These are phyloP conservation scores for button mushroom (Agaricus bisporus) DNA, from an alignment of 768 basidiomycete genomes.

Conservation along the genomic window DNA sequence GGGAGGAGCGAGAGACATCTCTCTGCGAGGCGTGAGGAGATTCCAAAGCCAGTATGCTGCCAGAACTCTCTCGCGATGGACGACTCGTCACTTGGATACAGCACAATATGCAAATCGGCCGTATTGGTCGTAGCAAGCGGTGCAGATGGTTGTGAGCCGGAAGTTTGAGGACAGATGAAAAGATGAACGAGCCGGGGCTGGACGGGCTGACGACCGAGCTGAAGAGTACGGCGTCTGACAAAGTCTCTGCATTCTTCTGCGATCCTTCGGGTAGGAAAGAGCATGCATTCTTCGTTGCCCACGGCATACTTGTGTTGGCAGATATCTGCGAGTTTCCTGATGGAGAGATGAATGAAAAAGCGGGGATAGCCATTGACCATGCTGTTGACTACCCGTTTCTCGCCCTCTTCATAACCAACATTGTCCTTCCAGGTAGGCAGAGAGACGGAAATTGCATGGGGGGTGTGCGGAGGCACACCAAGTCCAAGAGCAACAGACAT, in stretches of 20 bases:
- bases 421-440: slow-evolving; percentile 91
- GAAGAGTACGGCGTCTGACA: slow-evolving; percentile 45
- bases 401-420: slow-evolving; percentile 88
- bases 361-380: slow-evolving; percentile 93
- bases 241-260: slow-evolving; percentile 77
- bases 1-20: slow-evolving; percentile 70
- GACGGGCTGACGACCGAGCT: slow-evolving; percentile 31
- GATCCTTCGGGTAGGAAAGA: slow-evolving; percentile 67
- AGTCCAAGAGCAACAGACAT: slow-evolving; percentile 35
- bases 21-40: slow-evolving; percentile 85
- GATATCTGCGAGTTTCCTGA: slow-evolving; percentile 78
- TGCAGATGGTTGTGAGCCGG: slow-evolving; percentile 3
- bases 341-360: slow-evolving; percentile 87
- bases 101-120: slow-evolving; percentile 72
- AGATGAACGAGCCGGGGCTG: slow-evolving; percentile 62
- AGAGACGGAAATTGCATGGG: slow-evolving; percentile 93
- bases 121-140: slow-evolving; percentile 20
- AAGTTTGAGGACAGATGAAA: slow-evolving; percentile 58
- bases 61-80: slow-evolving; percentile 84
- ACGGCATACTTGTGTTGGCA: slow-evolving; percentile 76
- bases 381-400: slow-evolving; percentile 64
- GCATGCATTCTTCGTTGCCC: slow-evolving; percentile 66
- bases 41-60: slow-evolving; percentile 91
- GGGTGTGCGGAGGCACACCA: slow-evolving; percentile 59
- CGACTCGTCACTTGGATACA: slow-evolving; percentile 62